Conservation (phyloP, 306 rosid species). For the Vigna angularis region DNA sequence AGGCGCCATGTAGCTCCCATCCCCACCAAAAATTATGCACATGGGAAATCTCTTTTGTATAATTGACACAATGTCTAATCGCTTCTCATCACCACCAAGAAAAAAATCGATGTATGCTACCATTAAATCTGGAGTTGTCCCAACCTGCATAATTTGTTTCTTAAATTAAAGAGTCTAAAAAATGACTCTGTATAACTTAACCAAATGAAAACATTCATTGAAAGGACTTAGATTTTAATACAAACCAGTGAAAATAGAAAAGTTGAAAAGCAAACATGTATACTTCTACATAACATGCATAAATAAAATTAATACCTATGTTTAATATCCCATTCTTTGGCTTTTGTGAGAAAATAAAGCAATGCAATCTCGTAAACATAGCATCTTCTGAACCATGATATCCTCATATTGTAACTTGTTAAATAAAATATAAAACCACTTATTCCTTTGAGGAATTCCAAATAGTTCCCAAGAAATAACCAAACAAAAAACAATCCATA, state of each 20-base stretch:
- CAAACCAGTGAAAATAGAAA: constrained; percentile 22
- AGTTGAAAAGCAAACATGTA: constrained; percentile 5
- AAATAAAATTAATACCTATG: constrained; percentile 27
- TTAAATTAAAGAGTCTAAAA: constrained; percentile 34
- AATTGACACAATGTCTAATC: constrained; percentile 88
- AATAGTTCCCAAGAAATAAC: constrained; percentile 30
- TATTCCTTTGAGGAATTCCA: constrained; percentile 22
- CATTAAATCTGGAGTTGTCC: constrained; percentile 94
- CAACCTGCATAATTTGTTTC: constrained; percentile 75
- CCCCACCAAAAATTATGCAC: constrained; percentile 98
- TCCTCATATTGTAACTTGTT: constrained; percentile 7
- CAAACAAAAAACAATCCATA: constrained; percentile 18
- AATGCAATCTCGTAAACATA: constrained; percentile 34
- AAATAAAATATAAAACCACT: constrained; percentile 27
- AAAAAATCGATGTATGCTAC: constrained; percentile 95
- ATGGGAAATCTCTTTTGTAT: constrained; percentile 96
- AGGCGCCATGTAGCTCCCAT: constrained; percentile 97
- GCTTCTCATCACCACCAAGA: constrained; percentile 99
- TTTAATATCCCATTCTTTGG: constrained; percentile 8
- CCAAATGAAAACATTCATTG: constrained; percentile 18
- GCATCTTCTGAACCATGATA: constrained; percentile 28
- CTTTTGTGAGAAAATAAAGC: constrained; percentile 27
- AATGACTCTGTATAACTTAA: constrained; percentile 32
- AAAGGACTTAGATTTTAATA: constrained; percentile 34
- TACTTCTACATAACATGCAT: background rate